phyloP scores from a whole-genome alignment of 768 basidiomycete species.

The Dioszegia crocea region DNA sequence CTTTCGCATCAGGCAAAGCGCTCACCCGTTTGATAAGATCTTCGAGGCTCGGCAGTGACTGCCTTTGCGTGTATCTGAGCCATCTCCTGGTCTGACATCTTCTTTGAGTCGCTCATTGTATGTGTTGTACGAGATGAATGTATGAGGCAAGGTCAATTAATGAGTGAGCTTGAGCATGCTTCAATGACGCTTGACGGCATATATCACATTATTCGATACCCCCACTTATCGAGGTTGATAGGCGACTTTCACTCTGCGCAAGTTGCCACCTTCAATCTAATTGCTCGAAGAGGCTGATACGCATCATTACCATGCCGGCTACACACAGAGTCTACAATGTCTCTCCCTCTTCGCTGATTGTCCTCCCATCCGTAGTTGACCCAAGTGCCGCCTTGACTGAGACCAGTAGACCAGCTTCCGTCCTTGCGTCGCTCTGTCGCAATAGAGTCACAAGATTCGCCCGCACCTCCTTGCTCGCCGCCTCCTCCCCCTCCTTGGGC shows the following conservation, averaged over 20 bases:
- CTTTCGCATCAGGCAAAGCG: conserved; percentile 1
- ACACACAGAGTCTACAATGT: background rate
- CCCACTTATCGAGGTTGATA: too few species aligned
- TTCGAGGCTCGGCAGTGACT: conserved; percentile 38
- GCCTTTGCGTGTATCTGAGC: conserved; percentile 45
- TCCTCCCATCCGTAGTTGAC: background rate
- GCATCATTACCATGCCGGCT: too few species aligned
- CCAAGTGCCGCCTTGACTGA: background rate
- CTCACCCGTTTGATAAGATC: conserved; percentile 37
- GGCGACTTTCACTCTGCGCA: too few species aligned
- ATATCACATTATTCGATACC: background rate
- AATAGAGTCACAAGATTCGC: conserved; percentile 1
- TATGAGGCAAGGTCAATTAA: background rate
- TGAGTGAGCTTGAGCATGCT: background rate
- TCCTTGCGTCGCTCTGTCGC: background rate
- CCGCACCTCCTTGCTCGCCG: conserved; percentile 2
- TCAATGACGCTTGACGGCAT: background rate
- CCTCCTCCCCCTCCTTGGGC: background rate
- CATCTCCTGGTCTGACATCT: conserved; percentile 41
- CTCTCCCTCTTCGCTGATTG: background rate
- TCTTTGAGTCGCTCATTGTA: conserved; percentile 14
- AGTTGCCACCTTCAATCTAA: too few species aligned
- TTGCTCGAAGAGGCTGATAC: too few species aligned
- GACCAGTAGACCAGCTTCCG: background rate
- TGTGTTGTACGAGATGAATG: background rate